Percentiles rank a stretch among this genome's conserved stretches.
These are phyloP conservation scores for Mycena venus DNA, from an alignment of 768 basidiomycete species.

Conservation along the genomic window DNA sequence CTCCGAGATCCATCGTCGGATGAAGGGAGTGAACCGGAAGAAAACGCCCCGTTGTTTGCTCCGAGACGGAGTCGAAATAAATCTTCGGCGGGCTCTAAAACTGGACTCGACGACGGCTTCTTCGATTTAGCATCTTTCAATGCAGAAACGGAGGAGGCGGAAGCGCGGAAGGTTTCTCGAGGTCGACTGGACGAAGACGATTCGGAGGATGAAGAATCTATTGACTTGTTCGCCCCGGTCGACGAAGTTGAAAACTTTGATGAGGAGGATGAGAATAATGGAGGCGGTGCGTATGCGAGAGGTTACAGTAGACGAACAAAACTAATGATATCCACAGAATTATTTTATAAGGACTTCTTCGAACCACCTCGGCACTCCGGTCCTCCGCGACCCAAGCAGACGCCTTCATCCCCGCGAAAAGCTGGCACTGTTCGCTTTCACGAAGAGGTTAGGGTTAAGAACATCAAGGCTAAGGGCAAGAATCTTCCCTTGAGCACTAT, in stretches of 20 bases:
- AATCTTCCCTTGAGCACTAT: conserved; percentile 65
- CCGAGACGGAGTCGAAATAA: conserved; percentile 20
- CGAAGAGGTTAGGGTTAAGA: conserved; percentile 85
- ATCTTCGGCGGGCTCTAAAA: conserved; percentile 34
- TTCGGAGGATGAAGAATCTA: conserved; percentile 66
- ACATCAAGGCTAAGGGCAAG: conserved; percentile 81
- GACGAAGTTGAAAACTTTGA: conserved; percentile 56
- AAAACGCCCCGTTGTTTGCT: conserved; percentile 38
- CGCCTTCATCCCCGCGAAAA: conserved; percentile 35
- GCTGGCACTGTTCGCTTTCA: conserved; percentile 79
- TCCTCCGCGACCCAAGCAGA: conserved; percentile 38
- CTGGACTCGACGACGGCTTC: conserved; percentile 88
- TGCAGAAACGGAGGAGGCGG: conserved; percentile 83
- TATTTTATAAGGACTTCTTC: conserved; percentile 86
- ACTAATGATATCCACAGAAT: conserved; percentile 55
- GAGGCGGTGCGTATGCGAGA: conserved; percentile 51
- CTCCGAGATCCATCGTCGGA: conserved; percentile 56
- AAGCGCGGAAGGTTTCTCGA: conserved; percentile 71
- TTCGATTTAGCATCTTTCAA: conserved; percentile 93
- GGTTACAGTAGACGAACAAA: neutral
- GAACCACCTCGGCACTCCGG: conserved; percentile 62
- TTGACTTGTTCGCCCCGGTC: conserved; percentile 80
- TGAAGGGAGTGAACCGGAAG: conserved; percentile 51
- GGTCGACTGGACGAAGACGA: conserved; percentile 69
- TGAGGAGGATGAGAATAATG: conserved; percentile 61